Evolutionary conservation across 805 yeast genomes (phyloP).

Genomic region (Yarrowia divulgata): DNA sequence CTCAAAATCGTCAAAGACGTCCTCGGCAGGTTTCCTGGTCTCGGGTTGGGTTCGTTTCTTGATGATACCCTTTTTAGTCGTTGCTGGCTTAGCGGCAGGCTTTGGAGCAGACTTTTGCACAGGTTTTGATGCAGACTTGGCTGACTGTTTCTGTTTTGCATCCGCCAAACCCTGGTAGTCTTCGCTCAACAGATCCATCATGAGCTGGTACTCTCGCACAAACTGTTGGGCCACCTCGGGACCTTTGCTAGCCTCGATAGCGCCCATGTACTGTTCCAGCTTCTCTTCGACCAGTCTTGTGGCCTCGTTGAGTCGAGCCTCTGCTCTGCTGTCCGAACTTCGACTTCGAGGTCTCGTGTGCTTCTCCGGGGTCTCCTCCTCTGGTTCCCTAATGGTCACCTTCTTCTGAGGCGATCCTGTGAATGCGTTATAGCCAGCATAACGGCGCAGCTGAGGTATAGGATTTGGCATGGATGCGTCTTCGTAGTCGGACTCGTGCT

Average conservation of each 20-base stretch:
- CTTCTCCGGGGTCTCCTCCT: neutral
- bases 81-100: neutral
- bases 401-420: constrained; percentile 24
- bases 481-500: neutral
- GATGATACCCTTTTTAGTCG: constrained; percentile 2
- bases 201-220: constrained; percentile 4
- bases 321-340: neutral
- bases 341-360: constrained; percentile 2
- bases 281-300: constrained; percentile 3
- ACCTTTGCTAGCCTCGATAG: constrained; percentile 6
- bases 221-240: constrained; percentile 17
- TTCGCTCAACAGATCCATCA: constrained; percentile 8
- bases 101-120: neutral
- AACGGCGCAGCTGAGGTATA: constrained; percentile 13
- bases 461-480: neutral
- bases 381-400: constrained; percentile 10
- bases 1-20: neutral
- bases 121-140: neutral
- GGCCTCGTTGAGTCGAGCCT: neutral
- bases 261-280: constrained; percentile 5
- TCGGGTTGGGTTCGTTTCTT: neutral
- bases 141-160: neutral
- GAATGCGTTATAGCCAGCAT: constrained; percentile 23
- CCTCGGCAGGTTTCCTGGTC: neutral
- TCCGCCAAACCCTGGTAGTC: constrained; percentile 6